Percentiles rank a stretch among this genome's conserved stretches.
phyloP scores from a whole-genome alignment of 768 basidiomycete species.

The Trametes sanguinea region DNA sequence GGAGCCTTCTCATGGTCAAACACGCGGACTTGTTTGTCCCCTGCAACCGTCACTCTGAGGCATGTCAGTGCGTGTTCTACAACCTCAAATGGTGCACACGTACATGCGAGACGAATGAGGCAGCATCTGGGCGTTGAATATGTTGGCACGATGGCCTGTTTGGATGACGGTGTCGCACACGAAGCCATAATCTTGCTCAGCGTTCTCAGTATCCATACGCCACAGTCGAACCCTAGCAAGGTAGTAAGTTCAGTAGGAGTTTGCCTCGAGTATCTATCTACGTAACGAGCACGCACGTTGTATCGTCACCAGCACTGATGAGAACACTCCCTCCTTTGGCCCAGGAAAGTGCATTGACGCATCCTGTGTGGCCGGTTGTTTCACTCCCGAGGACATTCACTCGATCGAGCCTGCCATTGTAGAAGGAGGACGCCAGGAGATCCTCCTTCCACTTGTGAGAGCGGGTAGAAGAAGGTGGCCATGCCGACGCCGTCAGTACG shows the following conservation, averaged over 20 bases:
- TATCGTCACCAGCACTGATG: slow-evolving; percentile 74
- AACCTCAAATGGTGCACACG: slow-evolving; percentile 30
- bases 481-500: background rate
- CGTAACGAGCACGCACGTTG: slow-evolving; percentile 46
- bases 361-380: slow-evolving; percentile 70
- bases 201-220: slow-evolving; percentile 57
- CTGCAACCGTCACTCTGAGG: slow-evolving; percentile 68
- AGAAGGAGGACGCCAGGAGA: slow-evolving; percentile 22
- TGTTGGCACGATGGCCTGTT: slow-evolving; percentile 82
- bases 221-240: slow-evolving; percentile 70
- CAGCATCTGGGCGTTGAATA: slow-evolving; percentile 82
- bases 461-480: background rate
- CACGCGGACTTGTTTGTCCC: slow-evolving; percentile 75
- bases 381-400: slow-evolving; percentile 71
- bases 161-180: slow-evolving; percentile 64
- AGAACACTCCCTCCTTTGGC: slow-evolving; percentile 63
- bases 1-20: slow-evolving; percentile 60
- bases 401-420: slow-evolving; percentile 49
- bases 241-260: background rate
- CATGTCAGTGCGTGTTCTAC: background rate
- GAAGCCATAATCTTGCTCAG: slow-evolving; percentile 59
- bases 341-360: slow-evolving; percentile 78
- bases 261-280: background rate
- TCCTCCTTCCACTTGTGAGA: slow-evolving; percentile 18
- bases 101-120: slow-evolving; percentile 80